Percentiles rank a stretch among this genome's conserved stretches.
phyloP scores from a whole-genome alignment of 202 grass and related monocot genomes.

The Zoysia matrella region DNA sequence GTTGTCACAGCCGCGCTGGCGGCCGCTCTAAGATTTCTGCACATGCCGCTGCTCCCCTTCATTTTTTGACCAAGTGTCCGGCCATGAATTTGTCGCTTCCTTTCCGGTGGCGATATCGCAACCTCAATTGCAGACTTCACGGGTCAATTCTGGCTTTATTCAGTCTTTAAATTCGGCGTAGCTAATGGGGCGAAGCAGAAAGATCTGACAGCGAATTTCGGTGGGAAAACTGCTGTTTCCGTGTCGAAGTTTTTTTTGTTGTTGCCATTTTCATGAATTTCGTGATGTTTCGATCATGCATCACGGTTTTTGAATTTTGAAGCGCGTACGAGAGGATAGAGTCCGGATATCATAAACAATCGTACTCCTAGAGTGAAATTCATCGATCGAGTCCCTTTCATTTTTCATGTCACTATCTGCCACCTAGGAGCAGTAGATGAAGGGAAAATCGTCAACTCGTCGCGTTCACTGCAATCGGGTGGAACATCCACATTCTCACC shows the following conservation, averaged over 20 bases:
- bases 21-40: slow-evolving; percentile 29
- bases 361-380: neutral
- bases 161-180: neutral
- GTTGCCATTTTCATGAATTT: no score
- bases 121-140: slow-evolving; percentile 34
- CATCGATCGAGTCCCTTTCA: neutral
- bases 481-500: slow-evolving; percentile 4
- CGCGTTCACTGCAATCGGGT: neutral
- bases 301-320: neutral
- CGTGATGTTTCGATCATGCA: no score
- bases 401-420: neutral
- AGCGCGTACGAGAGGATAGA: neutral
- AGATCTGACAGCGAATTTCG: slow-evolving; percentile 28
- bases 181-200: slow-evolving; percentile 5
- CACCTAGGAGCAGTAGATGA: neutral
- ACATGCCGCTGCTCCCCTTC: slow-evolving; percentile 46
- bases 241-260: no score
- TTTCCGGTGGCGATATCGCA: slow-evolving; percentile 6
- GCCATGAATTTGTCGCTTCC: neutral
- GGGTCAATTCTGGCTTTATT: slow-evolving; percentile 2
- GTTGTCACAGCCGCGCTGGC: slow-evolving; percentile 16
- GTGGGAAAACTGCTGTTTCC: neutral
- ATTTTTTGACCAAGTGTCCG: slow-evolving; percentile 1
- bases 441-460: slow-evolving; percentile 2
- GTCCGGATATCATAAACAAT: no score